Evolutionary conservation across 129 eudicot genomes (phyloP).

Genomic region (Helichrysum umbraculigerum): DNA sequence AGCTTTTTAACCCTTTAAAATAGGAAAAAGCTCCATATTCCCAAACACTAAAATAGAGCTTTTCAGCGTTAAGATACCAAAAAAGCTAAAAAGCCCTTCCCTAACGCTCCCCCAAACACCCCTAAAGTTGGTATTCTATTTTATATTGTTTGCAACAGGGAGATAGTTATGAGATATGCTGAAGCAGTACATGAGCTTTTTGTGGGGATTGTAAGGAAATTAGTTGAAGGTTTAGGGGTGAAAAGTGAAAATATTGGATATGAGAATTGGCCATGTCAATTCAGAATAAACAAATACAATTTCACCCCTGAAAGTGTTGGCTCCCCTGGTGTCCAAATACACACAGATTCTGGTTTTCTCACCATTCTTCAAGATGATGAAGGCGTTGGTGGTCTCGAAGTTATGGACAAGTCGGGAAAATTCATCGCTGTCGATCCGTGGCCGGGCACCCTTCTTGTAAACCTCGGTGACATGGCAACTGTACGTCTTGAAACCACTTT

Average conservation of each 20-base stretch:
- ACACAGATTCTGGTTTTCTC: conserved; percentile 85
- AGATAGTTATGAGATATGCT: conserved; percentile 59
- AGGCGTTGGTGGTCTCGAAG: conserved; percentile 81
- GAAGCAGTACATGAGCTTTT: conserved; percentile 51
- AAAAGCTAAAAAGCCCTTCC: too few species aligned
- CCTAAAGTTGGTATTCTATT: not conserved
- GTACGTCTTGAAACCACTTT: conserved; percentile 41
- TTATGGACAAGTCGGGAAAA: conserved; percentile 51
- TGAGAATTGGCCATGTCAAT: conserved; percentile 73
- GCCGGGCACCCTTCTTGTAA: conserved; percentile 68
- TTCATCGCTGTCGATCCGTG: conserved; percentile 67
- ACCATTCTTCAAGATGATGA: conserved; percentile 91
- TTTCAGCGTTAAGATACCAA: too few species aligned
- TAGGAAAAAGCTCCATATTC: too few species aligned
- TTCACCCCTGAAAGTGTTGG: conserved; percentile 61
- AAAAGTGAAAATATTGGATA: conserved; percentile 26
- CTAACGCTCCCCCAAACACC: too few species aligned
- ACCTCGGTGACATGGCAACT: conserved; percentile 72
- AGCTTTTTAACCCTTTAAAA: too few species aligned
- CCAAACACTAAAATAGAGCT: too few species aligned
- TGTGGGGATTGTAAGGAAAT: conserved; percentile 40
- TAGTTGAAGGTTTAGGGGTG: conserved; percentile 54
- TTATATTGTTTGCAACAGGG: conserved; percentile 37
- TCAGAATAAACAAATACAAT: conserved; percentile 74
- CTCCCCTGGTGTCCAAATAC: conserved; percentile 64